A percentile compares a stretch with the other conserved stretches of the same genome.
These are phyloP conservation scores for Monilinia aucupariae DNA, from an alignment of 2,329 filamentous ascomycete species.

Conservation along the genomic window DNA sequence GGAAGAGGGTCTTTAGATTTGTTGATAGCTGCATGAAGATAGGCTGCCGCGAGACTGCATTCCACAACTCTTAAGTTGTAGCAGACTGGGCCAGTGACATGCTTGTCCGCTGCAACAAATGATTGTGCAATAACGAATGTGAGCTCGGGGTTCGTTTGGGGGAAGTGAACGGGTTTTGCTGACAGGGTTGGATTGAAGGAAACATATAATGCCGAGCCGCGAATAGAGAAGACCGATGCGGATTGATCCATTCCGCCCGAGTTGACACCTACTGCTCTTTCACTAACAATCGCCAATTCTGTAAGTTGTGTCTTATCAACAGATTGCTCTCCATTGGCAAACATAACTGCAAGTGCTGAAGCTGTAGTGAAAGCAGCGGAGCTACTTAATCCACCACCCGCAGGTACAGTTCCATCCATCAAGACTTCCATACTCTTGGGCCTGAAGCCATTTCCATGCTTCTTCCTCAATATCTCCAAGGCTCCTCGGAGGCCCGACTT, in stretches of 20 bases:
- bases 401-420: conserved; percentile 86
- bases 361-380: conserved; percentile 92
- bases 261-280: conserved; percentile 91
- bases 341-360: conserved; percentile 80
- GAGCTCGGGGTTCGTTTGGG: conserved; percentile 72
- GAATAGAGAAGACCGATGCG: conserved; percentile 86
- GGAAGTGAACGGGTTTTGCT: conserved; percentile 75
- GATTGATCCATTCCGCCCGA: conserved; percentile 98
- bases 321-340: conserved; percentile 69
- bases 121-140: conserved; percentile 93
- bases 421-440: conserved; percentile 80
- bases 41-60: conserved; percentile 78
- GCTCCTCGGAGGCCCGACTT: conserved; percentile 84
- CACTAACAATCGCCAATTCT: conserved; percentile 89
- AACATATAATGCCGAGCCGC: conserved; percentile 82
- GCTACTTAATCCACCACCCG: conserved; percentile 86
- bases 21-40: conserved; percentile 54
- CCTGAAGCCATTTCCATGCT: conserved; percentile 52
- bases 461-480: conserved; percentile 67
- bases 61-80: conserved; percentile 98
- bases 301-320: conserved; percentile 90
- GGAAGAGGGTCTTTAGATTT: conserved; percentile 57
- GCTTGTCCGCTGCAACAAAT: conserved; percentile 91
- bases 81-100: conserved; percentile 85
- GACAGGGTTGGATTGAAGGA: conserved; percentile 77